Evolutionary conservation across 1,284 basidiomycete genomes (phyloP).

Genomic region (Fistulina hepatica): DNA sequence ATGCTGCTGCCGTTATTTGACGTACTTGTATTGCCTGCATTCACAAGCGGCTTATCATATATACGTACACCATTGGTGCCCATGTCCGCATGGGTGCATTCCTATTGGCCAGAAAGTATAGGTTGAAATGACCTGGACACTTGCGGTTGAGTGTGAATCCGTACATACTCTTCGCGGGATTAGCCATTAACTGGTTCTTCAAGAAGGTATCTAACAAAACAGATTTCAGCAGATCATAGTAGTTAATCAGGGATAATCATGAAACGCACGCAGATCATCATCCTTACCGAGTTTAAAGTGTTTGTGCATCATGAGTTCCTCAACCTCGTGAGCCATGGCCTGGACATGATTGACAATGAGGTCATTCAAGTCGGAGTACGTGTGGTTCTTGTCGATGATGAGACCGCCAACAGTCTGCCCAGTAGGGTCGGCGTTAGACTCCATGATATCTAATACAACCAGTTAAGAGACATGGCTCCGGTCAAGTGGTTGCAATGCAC

Average conservation of each 20-base stretch:
- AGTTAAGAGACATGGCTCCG: constrained; percentile 9
- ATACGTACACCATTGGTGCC: too few relatives aligned
- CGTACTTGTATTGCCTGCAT: too few relatives aligned
- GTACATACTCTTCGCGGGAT: constrained; percentile 91
- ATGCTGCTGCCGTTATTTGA: too few relatives aligned
- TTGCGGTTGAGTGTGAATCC: constrained; percentile 90
- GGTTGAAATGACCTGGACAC: constrained; percentile 85
- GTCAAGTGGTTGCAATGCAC: constrained; percentile 30
- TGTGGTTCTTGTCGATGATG: constrained; percentile 73
- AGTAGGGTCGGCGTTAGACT: constrained; percentile 66
- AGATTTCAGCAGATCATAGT: too few relatives aligned
- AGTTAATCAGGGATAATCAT: constrained; percentile 1
- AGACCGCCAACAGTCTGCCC: constrained; percentile 65
- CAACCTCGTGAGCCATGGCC: constrained; percentile 88
- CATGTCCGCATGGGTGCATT: constrained; percentile 85
- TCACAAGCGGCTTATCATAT: too few relatives aligned
- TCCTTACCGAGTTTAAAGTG: constrained; percentile 88
- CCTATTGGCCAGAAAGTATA: constrained; percentile 91
- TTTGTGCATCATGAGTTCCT: constrained; percentile 92
- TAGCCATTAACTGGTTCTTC: constrained; percentile 85
- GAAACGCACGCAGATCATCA: constrained; percentile 73
- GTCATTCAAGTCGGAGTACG: constrained; percentile 94
- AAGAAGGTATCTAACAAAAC: constrained; percentile 82
- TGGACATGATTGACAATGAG: constrained; percentile 96
- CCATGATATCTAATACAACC: constrained; percentile 69